These are phyloP conservation scores for Talaromyces sp. DNA, from an alignment of 2,329 filamentous ascomycete species.

Conservation along the genomic window DNA sequence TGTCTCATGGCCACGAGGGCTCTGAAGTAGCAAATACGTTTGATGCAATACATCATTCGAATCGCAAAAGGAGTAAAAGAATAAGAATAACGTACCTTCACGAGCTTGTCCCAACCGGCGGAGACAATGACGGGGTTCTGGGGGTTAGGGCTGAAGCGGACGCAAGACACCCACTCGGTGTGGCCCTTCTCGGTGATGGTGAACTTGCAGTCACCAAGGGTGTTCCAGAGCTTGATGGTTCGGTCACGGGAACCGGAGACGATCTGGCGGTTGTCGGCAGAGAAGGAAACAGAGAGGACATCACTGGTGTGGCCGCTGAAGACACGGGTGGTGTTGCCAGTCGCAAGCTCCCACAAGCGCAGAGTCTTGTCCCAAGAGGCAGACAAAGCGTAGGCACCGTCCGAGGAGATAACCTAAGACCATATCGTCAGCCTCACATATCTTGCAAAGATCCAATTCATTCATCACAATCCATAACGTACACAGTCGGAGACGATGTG, in stretches of 20 bases:
- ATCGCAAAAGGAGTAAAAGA: constrained; percentile 20
- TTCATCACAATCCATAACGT: constrained; percentile 48
- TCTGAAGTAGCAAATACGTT: constrained; percentile 99
- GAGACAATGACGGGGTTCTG: constrained; percentile 99
- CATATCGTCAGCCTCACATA: constrained; percentile 24
- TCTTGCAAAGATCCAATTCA: neutral
- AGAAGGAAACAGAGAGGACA: constrained; percentile 99
- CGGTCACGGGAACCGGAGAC: constrained; percentile 97
- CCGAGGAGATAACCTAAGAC: constrained; percentile 90
- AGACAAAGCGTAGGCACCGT: constrained; percentile 98
- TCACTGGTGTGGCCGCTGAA: constrained; percentile 99
- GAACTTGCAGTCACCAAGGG: constrained; percentile 99
- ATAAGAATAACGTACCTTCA: constrained; percentile 75
- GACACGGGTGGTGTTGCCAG: constrained; percentile 92
- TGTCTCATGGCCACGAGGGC: constrained; percentile 92
- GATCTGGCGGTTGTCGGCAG: constrained; percentile 99
- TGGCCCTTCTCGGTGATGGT: constrained; percentile 99
- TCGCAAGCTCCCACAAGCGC: constrained; percentile 97
- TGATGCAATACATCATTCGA: constrained; percentile 87
- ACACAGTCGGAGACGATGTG: constrained; percentile 99
- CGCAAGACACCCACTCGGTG: constrained; percentile 99
- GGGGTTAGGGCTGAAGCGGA: constrained; percentile 99
- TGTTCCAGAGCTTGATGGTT: constrained; percentile 99
- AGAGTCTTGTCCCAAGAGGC: constrained; percentile 99
- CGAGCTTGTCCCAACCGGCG: constrained; percentile 98